Evolutionary conservation across 345 rosid genomes (phyloP).

Genomic region (Corchorus olitorius): DNA sequence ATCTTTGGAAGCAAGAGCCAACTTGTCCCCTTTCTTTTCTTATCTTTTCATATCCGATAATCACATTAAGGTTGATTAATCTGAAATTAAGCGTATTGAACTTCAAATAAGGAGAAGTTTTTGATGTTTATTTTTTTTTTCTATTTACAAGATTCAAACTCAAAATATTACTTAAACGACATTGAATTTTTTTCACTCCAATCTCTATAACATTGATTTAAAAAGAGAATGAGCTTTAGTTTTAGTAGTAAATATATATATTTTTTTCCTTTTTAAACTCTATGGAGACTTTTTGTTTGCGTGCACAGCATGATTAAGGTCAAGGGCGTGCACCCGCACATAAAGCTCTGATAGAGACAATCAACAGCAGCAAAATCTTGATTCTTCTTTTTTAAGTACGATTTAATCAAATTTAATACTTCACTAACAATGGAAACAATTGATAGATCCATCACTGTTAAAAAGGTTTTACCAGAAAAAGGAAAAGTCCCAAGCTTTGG

Average conservation of each 20-base stretch:
- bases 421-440: neutral
- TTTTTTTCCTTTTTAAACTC: neutral
- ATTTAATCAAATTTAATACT: neutral
- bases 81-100: too few species aligned
- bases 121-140: neutral
- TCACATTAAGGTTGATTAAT: too few species aligned
- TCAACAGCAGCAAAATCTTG: neutral
- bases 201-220: too few species aligned
- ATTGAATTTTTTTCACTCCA: too few species aligned
- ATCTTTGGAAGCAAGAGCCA: conserved; percentile 24
- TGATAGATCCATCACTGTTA: neutral
- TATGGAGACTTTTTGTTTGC: conserved; percentile 21
- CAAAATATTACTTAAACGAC: too few species aligned
- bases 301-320: conserved; percentile 38
- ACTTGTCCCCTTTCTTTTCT: neutral
- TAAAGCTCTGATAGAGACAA: neutral
- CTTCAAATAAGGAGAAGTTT: too few species aligned
- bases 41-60: too few species aligned
- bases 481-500: neutral
- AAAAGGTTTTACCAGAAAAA: neutral
- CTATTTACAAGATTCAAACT: neutral
- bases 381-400: neutral
- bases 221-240: too few species aligned
- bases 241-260: too few species aligned
- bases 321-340: conserved; percentile 20